Evolutionary conservation across 208 protist genomes (phyloP).

Genomic region (Acanthamoeba culbertsoni): DNA sequence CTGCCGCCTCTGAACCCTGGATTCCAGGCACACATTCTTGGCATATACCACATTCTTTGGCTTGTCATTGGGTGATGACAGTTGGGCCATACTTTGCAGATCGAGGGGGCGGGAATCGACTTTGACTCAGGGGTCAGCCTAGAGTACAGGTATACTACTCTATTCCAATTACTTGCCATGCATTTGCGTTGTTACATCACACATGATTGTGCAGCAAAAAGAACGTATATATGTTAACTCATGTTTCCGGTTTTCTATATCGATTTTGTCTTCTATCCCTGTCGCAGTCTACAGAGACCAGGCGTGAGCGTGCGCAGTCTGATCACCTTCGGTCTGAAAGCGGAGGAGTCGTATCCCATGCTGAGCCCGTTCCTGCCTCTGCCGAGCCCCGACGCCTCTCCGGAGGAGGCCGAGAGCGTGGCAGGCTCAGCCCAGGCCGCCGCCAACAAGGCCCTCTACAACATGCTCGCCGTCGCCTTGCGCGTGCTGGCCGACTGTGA

Average conservation of each 20-base stretch:
- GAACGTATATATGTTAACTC: neutral
- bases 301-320: constrained; percentile 40
- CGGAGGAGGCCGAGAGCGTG: neutral
- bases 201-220: neutral
- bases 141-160: constrained; percentile 4
- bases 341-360: constrained; percentile 19
- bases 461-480: constrained; percentile 30
- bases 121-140: neutral
- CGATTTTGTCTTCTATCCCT: neutral
- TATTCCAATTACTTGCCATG: too few relatives aligned
- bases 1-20: constrained; percentile 20
- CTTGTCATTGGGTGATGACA: neutral
- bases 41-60: too few relatives aligned
- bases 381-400: neutral
- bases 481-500: constrained; percentile 35
- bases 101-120: neutral
- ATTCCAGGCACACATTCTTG: too few relatives aligned
- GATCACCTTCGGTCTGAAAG: constrained; percentile 26
- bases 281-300: neutral
- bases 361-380: constrained; percentile 16
- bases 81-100: neutral
- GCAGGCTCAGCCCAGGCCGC: neutral
- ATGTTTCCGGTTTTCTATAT: neutral
- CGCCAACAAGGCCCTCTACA: constrained; percentile 31
- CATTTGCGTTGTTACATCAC: neutral